Base-by-base conservation (phyloP, 2,329 filamentous ascomycete genomes). In the Cercospora sesami region DNA sequence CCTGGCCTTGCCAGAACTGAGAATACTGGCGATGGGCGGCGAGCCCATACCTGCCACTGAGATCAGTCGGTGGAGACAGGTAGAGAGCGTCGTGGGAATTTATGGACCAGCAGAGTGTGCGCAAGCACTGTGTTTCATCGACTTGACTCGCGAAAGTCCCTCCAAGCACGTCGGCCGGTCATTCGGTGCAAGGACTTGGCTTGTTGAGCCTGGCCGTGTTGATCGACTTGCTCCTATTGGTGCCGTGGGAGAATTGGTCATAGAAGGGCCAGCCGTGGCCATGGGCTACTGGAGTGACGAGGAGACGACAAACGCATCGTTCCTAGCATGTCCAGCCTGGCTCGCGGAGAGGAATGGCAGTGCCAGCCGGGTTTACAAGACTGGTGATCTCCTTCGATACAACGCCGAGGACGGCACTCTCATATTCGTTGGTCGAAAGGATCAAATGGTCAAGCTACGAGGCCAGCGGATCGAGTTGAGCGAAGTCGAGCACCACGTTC, bases 401-500 rank as follows among this genome's bases (percentile, higher is more conserved):
- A 76, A 78, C 21, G 84, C 88, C 57, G 23, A 83, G 89, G 84
- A 84, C 36, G 65, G 60, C 18, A 12, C 23, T 30, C 10, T 67
- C 7, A 80, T 65, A 89, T 36, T 61, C n/a, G 83, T 87, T 9
- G 88, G 88, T 12, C 83, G 90, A 42, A 89, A 88, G 26, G 92
- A 94, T 73, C 89, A 90, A 66, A 91, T 94, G 77, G 83, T 94
- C 61, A 95, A 94, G 76, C 83, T 96, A 12, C 86, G 91, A 36
- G 92, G 92, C 0, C 90, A 93, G 71, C 83, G 91, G 55, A 88
- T 96, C 30, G 91, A 95, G 75, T 84, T 93, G 12, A 85, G 86
- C 0, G 92, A 94, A 74, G 89, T 96, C 57, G 90, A 88, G 67
- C 63, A 68, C 45, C 64, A 59, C 36, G 59, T 64, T 14, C 55